Percentiles rank a stretch among this genome's conserved stretches.
Conservation (phyloP, 2,329 filamentous ascomycete species). For the Teratosphaeria destructans region DNA sequence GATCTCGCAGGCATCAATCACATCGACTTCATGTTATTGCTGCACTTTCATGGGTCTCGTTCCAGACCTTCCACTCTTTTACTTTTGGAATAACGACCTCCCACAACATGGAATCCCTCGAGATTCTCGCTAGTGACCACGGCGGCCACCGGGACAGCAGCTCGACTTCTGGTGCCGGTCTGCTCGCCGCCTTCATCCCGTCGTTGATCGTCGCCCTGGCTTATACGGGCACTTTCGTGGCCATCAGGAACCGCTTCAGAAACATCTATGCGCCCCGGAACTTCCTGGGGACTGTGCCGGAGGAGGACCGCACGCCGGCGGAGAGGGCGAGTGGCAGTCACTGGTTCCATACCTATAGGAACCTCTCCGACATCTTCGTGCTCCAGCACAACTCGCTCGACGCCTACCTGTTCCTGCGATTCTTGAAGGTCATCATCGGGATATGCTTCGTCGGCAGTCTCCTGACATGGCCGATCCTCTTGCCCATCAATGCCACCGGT, state of each 20-base stretch:
- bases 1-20: neutral
- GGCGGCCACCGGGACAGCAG: conserved; percentile 17
- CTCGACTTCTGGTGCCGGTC: conserved; percentile 21
- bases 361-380: conserved; percentile 35
- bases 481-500: conserved; percentile 37
- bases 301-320: conserved; percentile 23
- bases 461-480: conserved; percentile 37
- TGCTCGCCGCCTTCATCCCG: conserved; percentile 24
- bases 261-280: conserved; percentile 25
- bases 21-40: neutral
- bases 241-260: conserved; percentile 20
- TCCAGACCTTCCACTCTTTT: too few relatives aligned
- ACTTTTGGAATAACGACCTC: too few relatives aligned
- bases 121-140: neutral
- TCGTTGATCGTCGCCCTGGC: conserved; percentile 20
- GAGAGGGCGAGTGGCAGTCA: conserved; percentile 13
- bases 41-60: neutral
- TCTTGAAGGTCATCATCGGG: conserved; percentile 34
- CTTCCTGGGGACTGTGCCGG: conserved; percentile 22
- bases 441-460: conserved; percentile 33
- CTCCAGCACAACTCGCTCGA: conserved; percentile 40
- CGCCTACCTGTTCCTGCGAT: conserved; percentile 38
- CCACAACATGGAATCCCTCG: neutral
- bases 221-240: conserved; percentile 20
- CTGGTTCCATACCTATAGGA: conserved; percentile 41